A percentile compares a stretch with the other conserved stretches of the same genome.
These are phyloP conservation scores for Periconia macrospinosa DNA, from an alignment of 2,329 filamentous ascomycete species.

Conservation along the genomic window DNA sequence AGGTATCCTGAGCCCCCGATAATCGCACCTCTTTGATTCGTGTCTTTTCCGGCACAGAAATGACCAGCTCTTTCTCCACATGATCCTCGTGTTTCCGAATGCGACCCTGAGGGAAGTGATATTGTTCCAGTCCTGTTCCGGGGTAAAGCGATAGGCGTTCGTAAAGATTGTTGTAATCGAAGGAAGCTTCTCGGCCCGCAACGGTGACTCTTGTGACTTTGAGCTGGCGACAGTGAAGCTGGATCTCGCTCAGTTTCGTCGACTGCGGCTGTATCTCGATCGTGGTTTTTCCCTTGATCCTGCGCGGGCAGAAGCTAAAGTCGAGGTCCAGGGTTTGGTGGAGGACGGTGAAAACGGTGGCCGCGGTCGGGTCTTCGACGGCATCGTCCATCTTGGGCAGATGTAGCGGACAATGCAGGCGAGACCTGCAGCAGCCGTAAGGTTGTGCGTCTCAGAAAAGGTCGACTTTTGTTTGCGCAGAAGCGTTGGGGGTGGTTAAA, in stretches of 20 bases:
- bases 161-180: constrained; percentile 66
- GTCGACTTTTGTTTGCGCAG: constrained; percentile 5
- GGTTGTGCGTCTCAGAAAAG: constrained; percentile 5
- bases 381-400: constrained; percentile 33
- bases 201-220: constrained; percentile 56
- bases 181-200: constrained; percentile 41
- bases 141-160: constrained; percentile 63
- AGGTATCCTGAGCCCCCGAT: constrained; percentile 26
- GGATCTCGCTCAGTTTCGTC: constrained; percentile 57
- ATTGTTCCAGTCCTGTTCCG: constrained; percentile 67
- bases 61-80: constrained; percentile 59
- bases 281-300: constrained; percentile 76
- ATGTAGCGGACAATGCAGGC: constrained; percentile 31
- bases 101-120: constrained; percentile 74
- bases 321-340: constrained; percentile 90
- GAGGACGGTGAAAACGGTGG: constrained; percentile 60
- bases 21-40: constrained; percentile 63
- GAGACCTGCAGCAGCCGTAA: constrained; percentile 27
- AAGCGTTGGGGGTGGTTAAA: not conserved
- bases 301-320: constrained; percentile 77
- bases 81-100: constrained; percentile 61
- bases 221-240: constrained; percentile 66
- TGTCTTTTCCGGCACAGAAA: constrained; percentile 62
- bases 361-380: constrained; percentile 25
- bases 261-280: constrained; percentile 73